Base-by-base conservation (phyloP, 139 green algal genomes). In the Closterium sp. region DNA sequence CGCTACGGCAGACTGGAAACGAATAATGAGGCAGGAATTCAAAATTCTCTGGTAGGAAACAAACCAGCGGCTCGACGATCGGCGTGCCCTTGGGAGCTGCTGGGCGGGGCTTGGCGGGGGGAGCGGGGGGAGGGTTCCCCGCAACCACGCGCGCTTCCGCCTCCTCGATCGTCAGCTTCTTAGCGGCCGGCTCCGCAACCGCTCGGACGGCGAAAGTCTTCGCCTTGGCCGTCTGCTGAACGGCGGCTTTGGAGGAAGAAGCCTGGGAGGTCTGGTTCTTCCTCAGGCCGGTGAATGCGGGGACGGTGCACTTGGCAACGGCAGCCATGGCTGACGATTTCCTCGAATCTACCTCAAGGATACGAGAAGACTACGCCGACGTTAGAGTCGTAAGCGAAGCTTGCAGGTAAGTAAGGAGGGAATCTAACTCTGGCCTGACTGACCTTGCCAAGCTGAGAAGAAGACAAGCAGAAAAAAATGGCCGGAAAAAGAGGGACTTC, bases 121-220 rank as follows among this genome's bases (percentile, higher is more conserved):
- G 34, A 19, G 90, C 88, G 21, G 90, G 34, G 6, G 90, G 90
- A 3, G 90, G 34, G 34, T 93, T 93, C 28, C 33, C 89, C 34
- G 89, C 91, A n/a, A 93, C 89, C 25, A 88, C 89, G 19, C 28
- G 38, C 89, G 91, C 91, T 31, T 94, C 89, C 8, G 91, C 55
- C 89, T 91, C 91, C 33, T 93, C 91, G 23, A 91, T 76, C 16
- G 89, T 94, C 89, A 88, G 32, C 35, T 88, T 28, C 88, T 92
- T 85, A 25, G 88, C 88, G 34, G 23, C 88, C n/a, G 88, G 88
- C 88, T 91, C 88, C 30, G 88, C 88, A 21, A 91, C 84, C 30
- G 88, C 66, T 25, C 35, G n/a, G 34, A 91, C 88, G 8, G 88
- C 28, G 30, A 69, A 64, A 10, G 86, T 25, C 30, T 69, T 32